phyloP scores from a whole-genome alignment of 495 filamentous ascomycete genomes.

The Aspergillus kassunensis region DNA sequence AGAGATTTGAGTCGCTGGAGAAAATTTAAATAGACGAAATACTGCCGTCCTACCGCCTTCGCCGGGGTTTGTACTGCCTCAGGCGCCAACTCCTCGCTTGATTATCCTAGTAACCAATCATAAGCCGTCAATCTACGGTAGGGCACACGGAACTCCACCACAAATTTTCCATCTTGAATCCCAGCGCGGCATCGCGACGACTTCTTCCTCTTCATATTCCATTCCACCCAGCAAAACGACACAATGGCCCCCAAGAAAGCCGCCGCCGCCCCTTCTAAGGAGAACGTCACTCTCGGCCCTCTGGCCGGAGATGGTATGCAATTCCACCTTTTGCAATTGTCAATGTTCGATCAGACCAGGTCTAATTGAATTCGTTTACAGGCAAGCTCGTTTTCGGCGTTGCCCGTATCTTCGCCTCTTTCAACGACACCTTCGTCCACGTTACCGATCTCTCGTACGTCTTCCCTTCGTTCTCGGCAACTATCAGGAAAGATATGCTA shows the following conservation, averaged over 20 bases:
- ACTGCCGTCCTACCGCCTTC: constrained; percentile 23
- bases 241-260: constrained; percentile 80
- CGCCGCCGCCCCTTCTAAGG: constrained; percentile 67
- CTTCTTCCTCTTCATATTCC: constrained; percentile 36
- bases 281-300: constrained; percentile 98
- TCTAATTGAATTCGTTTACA: constrained; percentile 20
- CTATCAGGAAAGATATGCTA: not conserved
- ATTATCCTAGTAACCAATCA: not conserved
- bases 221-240: constrained; percentile 38
- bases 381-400: constrained; percentile 98
- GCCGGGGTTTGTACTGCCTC: constrained; percentile 4
- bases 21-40: constrained; percentile 33
- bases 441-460: constrained; percentile 97
- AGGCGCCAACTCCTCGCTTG: not conserved
- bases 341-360: not conserved
- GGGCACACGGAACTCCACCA: constrained; percentile 9
- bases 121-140: not conserved
- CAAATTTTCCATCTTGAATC: constrained; percentile 9
- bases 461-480: constrained; percentile 2
- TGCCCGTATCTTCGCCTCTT: constrained; percentile 97
- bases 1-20: constrained; percentile 18
- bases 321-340: not conserved
- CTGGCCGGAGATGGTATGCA: constrained; percentile 80
- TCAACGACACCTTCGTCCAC: constrained; percentile 99
- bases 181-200: not conserved